phyloP scores from a whole-genome alignment of 1,284 basidiomycete species.

The Xanthoconium separans region DNA sequence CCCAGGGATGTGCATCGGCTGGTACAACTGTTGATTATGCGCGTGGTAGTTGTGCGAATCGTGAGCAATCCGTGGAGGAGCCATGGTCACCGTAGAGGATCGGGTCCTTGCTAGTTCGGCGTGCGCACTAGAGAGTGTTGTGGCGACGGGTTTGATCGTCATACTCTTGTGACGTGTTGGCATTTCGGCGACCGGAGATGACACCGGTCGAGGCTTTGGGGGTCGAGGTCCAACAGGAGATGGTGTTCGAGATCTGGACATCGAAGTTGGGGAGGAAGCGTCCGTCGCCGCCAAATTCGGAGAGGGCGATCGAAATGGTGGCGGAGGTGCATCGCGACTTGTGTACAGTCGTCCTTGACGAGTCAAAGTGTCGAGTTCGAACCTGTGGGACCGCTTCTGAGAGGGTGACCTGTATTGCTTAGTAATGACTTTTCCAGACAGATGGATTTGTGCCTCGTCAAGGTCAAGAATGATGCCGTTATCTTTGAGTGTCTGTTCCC shows the following conservation, averaged over 20 bases:
- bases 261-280: conserved; percentile 20
- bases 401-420: conserved; percentile 48
- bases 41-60: conserved; percentile 35
- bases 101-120: conserved; percentile 24
- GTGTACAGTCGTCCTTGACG: conserved; percentile 15
- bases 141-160: conserved; percentile 26
- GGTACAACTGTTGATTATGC: conserved; percentile 34
- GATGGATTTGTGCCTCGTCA: conserved; percentile 28
- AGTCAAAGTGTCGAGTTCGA: conserved; percentile 11
- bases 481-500: conserved; percentile 70
- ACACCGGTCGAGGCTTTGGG: conserved; percentile 36
- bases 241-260: conserved; percentile 42
- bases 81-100: conserved; percentile 32
- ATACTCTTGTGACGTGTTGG: conserved; percentile 34
- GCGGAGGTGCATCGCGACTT: conserved; percentile 22
- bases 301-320: conserved; percentile 35
- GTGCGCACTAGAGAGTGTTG: conserved; percentile 17
- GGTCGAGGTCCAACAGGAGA: conserved; percentile 50
- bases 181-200: conserved; percentile 30
- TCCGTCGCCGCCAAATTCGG: conserved; percentile 26
- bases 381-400: conserved; percentile 19
- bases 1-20: conserved; percentile 31
- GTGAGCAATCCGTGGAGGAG: conserved; percentile 28
- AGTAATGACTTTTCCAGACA: conserved; percentile 40
- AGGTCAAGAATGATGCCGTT: conserved; percentile 50